phyloP scores from a whole-genome alignment of 2,329 filamentous ascomycete species.

The Apiospora sp. region DNA sequence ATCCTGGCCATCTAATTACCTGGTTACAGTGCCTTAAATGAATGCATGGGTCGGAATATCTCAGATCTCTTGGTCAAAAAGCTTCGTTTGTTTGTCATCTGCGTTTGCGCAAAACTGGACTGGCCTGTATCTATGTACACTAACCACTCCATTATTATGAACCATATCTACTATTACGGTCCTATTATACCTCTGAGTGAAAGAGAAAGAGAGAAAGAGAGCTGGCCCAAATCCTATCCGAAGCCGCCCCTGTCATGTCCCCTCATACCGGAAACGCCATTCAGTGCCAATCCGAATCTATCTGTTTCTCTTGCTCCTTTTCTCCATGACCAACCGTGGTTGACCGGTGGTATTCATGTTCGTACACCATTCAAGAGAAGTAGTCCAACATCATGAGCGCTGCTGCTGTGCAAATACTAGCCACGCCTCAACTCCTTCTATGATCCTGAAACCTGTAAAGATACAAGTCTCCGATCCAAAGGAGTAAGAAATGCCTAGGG shows the following conservation, averaged over 20 bases:
- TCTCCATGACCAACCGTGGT: not conserved
- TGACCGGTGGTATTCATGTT: constrained; percentile 3
- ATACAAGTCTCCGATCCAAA: not conserved
- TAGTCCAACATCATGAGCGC: constrained; percentile 15
- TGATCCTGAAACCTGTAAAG: constrained; percentile 20
- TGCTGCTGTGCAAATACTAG: not conserved
- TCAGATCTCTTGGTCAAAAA: not conserved
- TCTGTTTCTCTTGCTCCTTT: not conserved
- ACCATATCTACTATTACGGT: not conserved
- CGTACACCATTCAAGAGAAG: constrained; percentile 22
- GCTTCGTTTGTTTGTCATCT: not conserved
- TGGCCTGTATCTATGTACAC: not conserved
- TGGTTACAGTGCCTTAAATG: not conserved
- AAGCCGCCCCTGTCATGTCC: not conserved
- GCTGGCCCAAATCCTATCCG: not conserved
- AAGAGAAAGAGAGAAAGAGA: not conserved
- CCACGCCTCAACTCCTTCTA: not conserved
- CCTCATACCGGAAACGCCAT: not conserved
- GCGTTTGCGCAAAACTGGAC: not conserved
- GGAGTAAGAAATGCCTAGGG: constrained; percentile 1
- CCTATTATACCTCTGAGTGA: not conserved
- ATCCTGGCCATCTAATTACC: not conserved
- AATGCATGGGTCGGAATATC: not conserved
- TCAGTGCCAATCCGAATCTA: constrained; percentile 10
- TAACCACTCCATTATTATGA: constrained; percentile 12